Evolutionary conservation across 257 asterid species (phyloP).

Genomic region (Solanum ossicruentum): DNA sequence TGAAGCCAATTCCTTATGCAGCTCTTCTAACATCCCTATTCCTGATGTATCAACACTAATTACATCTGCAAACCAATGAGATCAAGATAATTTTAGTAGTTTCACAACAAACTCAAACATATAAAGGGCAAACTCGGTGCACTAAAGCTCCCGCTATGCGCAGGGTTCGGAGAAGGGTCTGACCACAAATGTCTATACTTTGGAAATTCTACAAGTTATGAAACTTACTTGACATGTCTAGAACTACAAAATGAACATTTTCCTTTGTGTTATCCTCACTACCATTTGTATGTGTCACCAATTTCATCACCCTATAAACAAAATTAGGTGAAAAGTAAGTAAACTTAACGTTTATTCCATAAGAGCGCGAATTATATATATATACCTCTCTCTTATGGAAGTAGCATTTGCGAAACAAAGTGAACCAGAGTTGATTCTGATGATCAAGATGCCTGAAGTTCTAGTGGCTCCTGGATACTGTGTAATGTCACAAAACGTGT

Average conservation of each 20-base stretch:
- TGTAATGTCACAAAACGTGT: conserved; percentile 30
- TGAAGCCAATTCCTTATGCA: conserved; percentile 31
- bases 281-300: conserved; percentile 23
- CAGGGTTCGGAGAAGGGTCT: too few species aligned
- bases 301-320: conserved; percentile 32
- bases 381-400: conserved; percentile 57
- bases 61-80: conserved; percentile 29
- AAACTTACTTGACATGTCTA: conserved; percentile 69
- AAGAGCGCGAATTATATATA: background rate
- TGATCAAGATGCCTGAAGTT: conserved; percentile 33
- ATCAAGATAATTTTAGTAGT: background rate
- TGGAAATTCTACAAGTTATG: background rate
- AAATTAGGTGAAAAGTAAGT: background rate
- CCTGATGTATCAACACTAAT: conserved; percentile 64
- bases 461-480: conserved; percentile 41
- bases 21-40: conserved; percentile 48
- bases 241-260: conserved; percentile 29
- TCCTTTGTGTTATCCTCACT: conserved; percentile 19
- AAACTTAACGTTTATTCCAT: background rate
- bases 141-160: too few species aligned
- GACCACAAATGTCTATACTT: too few species aligned
- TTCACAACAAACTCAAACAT: background rate
- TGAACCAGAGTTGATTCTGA: conserved; percentile 46
- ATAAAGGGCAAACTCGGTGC: too few species aligned
- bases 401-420: conserved; percentile 63